Evolutionary conservation across 179 eudicot species (phyloP).

Genomic region (Carnegiea gigantea): DNA sequence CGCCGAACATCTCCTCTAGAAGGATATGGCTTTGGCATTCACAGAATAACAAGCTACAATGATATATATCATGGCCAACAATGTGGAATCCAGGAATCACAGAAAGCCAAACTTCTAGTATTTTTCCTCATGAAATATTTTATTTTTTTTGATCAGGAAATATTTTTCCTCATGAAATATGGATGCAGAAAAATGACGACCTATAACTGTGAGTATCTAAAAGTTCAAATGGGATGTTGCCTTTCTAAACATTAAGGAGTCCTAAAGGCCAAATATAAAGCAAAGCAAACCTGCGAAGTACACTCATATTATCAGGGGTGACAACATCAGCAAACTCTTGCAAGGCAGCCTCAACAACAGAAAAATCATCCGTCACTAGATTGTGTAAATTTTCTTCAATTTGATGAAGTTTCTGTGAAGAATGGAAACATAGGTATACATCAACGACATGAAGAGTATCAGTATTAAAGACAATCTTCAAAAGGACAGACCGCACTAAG

Average conservation of each 20-base stretch:
- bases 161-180: neutral
- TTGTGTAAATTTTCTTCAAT: conserved; percentile 71
- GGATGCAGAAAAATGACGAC: too few species aligned
- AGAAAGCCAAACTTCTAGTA: neutral
- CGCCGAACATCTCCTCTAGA: too few species aligned
- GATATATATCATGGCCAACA: too few species aligned
- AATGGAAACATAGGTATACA: conserved; percentile 2
- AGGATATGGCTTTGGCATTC: neutral
- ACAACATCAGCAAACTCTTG: conserved; percentile 55
- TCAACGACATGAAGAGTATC: conserved; percentile 17
- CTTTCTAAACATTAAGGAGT: neutral
- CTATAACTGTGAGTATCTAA: neutral
- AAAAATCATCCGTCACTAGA: conserved; percentile 75
- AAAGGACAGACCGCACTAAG: conserved; percentile 48
- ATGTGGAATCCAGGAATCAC: too few species aligned
- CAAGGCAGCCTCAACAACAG: conserved; percentile 64
- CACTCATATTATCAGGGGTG: conserved; percentile 66
- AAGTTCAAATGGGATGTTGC: conserved; percentile 3
- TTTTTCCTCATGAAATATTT: neutral
- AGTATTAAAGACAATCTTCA: conserved; percentile 13
- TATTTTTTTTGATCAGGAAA: neutral
- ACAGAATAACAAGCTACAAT: neutral
- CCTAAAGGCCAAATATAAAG: conserved; percentile 7
- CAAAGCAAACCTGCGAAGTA: conserved; percentile 59
- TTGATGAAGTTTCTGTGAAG: conserved; percentile 68